phyloP scores from a whole-genome alignment of 2,329 filamentous ascomycete genomes.

The Botrytis fragariae region DNA sequence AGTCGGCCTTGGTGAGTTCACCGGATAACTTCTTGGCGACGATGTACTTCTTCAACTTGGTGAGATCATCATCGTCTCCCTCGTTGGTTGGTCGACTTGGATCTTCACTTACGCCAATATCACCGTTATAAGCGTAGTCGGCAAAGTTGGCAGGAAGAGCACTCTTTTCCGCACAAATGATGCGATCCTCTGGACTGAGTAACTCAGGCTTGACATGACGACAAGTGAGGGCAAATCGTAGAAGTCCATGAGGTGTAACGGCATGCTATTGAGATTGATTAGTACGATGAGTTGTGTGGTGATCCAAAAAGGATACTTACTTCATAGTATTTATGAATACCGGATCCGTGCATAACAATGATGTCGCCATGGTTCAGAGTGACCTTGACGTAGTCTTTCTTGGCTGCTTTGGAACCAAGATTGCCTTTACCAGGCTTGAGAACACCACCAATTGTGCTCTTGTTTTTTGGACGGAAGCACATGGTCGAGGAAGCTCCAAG shows the following conservation, averaged over 20 bases:
- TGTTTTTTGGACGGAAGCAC: constrained; percentile 54
- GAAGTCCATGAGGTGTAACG: constrained; percentile 49
- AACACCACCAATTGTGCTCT: constrained; percentile 28
- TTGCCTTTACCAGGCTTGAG: background rate
- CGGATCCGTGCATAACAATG: constrained; percentile 59
- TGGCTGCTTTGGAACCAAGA: constrained; percentile 31
- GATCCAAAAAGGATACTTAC: constrained; percentile 37
- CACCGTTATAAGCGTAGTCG: constrained; percentile 36
- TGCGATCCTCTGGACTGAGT: constrained; percentile 38
- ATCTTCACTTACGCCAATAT: constrained; percentile 24
- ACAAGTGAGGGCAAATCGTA: constrained; percentile 57
- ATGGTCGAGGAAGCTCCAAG: constrained; percentile 51
- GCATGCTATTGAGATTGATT: constrained; percentile 44
- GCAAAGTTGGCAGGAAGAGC: constrained; percentile 38
- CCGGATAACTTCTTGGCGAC: background rate
- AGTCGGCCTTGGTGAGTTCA: background rate
- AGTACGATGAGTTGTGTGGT: constrained; percentile 20
- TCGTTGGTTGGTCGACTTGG: background rate
- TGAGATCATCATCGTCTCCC: background rate
- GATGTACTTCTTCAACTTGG: background rate
- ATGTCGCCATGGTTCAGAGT: constrained; percentile 61
- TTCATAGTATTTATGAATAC: constrained; percentile 59
- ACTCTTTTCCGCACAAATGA: constrained; percentile 1
- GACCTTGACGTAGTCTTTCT: constrained; percentile 41
- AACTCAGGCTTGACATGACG: constrained; percentile 49